These are phyloP conservation scores for Aphanomyces invadans DNA, from an alignment of 352 stramenopile species.

Conservation along the genomic window DNA sequence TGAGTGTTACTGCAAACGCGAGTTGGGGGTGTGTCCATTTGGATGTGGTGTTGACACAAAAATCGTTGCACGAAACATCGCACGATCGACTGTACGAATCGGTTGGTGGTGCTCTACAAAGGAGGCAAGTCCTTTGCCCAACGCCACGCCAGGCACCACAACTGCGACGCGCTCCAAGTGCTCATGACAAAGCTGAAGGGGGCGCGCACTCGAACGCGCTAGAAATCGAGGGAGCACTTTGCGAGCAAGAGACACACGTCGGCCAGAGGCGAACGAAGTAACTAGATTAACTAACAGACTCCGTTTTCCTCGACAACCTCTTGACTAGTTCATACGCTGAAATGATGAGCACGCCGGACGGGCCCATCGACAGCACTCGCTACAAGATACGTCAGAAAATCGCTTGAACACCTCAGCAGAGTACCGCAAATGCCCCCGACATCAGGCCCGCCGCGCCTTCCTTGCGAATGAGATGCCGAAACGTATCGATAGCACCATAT, in stretches of 20 bases:
- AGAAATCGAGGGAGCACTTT: not conserved
- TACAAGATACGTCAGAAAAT: conserved; percentile 28
- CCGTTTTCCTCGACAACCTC: conserved; percentile 61
- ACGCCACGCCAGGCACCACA: not conserved
- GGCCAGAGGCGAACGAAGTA: not conserved
- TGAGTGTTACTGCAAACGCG: conserved; percentile 14
- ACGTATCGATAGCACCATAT: conserved; percentile 71
- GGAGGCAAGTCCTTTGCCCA: conserved; percentile 13
- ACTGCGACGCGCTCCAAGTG: conserved; percentile 10
- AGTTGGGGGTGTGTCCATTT: conserved; percentile 23
- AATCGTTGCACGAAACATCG: conserved; percentile 8
- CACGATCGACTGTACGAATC: conserved; percentile 5
- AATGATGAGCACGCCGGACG: conserved; percentile 77
- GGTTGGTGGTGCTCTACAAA: conserved; percentile 4
- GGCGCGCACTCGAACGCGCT: not conserved
- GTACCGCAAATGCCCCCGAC: conserved; percentile 69
- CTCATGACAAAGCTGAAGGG: conserved; percentile 2
- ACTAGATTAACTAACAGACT: not conserved
- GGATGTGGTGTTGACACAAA: not conserved
- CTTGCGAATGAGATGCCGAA: conserved; percentile 74
- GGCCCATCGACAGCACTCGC: conserved; percentile 73
- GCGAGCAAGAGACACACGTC: not conserved
- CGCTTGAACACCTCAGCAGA: conserved; percentile 16
- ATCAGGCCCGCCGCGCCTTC: conserved; percentile 70
- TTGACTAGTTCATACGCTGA: conserved; percentile 88